Evolutionary conservation across 2,329 filamentous ascomycete genomes (phyloP), one percentile per base, ranked within the genome.

Genomic region (Calonectria pteridis): DNA sequence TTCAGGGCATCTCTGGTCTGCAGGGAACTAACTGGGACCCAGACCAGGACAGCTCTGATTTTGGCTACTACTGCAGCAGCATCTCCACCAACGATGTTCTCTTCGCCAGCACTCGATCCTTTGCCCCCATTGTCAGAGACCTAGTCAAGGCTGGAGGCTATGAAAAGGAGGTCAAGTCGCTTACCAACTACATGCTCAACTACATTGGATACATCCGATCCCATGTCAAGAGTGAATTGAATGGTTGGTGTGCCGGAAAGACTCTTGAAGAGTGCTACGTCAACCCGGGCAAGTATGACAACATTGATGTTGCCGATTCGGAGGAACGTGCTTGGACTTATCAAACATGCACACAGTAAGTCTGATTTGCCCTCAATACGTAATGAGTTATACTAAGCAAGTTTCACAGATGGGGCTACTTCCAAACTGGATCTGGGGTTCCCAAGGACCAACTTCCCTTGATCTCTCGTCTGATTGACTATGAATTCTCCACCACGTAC

Each of bases 341-440:
- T 77, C 89, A 91, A 74, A 88, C 87, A 49, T 91, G 89, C 83
- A 90, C 88, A 7, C 86, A 91, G 85, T 89, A 81, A 81, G 86
- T 82, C 9, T 9, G 2, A 7, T 4, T 11, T 20, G 2, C 2
- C 13, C 6, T 2, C 13, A 26, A 16, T 1, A 3, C 10, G 18
- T 6, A 28, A 0, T 20, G 1, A 4, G 6, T 51, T 2, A 20
- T 75, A 79, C 76, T 59, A 77, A 14, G 53, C 81, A 82, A 73
- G 4, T 7, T 23, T 35, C 16, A 59, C 18, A 90, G 91, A 88
- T 97, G 94, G 94, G 95, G 94, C 13, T 97, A 91, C 84, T 91
- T 96, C 64, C 90, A 93, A 76, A 95, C 93, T 0, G 94, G 95
- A 62, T 92, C 91, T 6, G 91, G 92, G 31, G 91, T 92, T 0